Percentiles rank a stretch among this genome's conserved stretches.
These are phyloP conservation scores for Cordia subcordata DNA, from an alignment of 257 asterid genomes.

Conservation along the genomic window DNA sequence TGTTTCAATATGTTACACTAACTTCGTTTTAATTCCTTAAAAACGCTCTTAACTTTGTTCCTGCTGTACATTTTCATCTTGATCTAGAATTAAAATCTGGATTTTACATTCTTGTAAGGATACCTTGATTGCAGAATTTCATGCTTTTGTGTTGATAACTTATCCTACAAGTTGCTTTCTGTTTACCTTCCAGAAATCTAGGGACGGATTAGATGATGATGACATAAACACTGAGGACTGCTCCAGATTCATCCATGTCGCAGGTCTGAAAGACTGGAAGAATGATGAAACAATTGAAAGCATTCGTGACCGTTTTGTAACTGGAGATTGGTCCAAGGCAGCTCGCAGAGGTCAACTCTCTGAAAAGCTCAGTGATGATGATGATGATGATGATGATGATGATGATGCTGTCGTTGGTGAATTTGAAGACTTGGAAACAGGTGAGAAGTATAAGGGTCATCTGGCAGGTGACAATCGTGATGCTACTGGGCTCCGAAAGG, in stretches of 20 bases:
- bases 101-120: neutral
- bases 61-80: neutral
- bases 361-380: slow-evolving; percentile 32
- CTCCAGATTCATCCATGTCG: slow-evolving; percentile 53
- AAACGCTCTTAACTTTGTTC: neutral
- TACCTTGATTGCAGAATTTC: neutral
- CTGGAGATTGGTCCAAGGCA: slow-evolving; percentile 84
- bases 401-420: slow-evolving; percentile 62
- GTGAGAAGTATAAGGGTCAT: slow-evolving; percentile 52
- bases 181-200: slow-evolving; percentile 41
- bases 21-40: neutral
- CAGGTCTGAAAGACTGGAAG: slow-evolving; percentile 50
- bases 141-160: neutral
- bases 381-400: too few relatives aligned
- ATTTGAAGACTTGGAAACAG: slow-evolving; percentile 96
- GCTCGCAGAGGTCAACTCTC: slow-evolving; percentile 53
- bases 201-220: slow-evolving; percentile 36
- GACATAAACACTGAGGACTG: slow-evolving; percentile 68
- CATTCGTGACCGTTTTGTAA: slow-evolving; percentile 86
- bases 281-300: slow-evolving; percentile 41
- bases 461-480: slow-evolving; percentile 22
- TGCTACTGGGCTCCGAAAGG: slow-evolving; percentile 22
- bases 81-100: neutral
- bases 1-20: neutral
- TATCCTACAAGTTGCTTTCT: slow-evolving; percentile 1